phyloP scores from a whole-genome alignment of 129 eudicot genomes.

The sunflower (Helianthus annuus) region DNA sequence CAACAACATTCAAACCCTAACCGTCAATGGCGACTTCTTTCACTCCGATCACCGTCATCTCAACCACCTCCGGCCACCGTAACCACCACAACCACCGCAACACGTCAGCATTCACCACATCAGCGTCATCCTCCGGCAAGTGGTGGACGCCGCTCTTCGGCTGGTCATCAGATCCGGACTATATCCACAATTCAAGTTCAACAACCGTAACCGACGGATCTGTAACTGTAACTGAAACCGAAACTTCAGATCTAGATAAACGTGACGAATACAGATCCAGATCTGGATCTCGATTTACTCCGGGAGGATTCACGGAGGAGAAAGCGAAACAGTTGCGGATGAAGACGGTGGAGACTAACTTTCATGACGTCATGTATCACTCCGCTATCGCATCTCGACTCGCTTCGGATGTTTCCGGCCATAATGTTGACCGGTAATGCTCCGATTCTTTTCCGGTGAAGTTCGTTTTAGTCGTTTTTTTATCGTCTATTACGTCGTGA shows the following conservation, averaged over 20 bases:
- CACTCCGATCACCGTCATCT: conserved; percentile 31
- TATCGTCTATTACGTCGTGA: not conserved
- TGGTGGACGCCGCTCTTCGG: conserved; percentile 75
- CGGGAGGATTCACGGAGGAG: conserved; percentile 60
- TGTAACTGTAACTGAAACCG: not conserved
- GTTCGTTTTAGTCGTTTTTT: not conserved
- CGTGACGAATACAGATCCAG: conserved; percentile 16
- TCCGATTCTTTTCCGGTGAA: not conserved
- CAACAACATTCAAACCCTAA: not conserved
- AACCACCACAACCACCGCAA: conserved; percentile 9
- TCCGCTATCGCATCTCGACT: conserved; percentile 61
- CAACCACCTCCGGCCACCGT: conserved; percentile 11
- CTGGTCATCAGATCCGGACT: conserved; percentile 55
- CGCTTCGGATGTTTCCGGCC: conserved; percentile 44
- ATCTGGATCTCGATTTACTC: conserved; percentile 34
- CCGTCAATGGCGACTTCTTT: conserved; percentile 44
- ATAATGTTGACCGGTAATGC: not conserved
- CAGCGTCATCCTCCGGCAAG: conserved; percentile 33
- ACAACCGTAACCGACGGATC: not conserved
- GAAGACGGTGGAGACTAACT: conserved; percentile 42
- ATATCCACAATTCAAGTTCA: conserved; percentile 23
- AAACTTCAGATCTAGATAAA: conserved; percentile 10
- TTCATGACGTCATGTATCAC: conserved; percentile 56
- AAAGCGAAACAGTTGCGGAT: conserved; percentile 49
- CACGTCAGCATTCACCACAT: not conserved